phyloP scores from a whole-genome alignment of 768 basidiomycete genomes.

The Serendipita sp. region DNA sequence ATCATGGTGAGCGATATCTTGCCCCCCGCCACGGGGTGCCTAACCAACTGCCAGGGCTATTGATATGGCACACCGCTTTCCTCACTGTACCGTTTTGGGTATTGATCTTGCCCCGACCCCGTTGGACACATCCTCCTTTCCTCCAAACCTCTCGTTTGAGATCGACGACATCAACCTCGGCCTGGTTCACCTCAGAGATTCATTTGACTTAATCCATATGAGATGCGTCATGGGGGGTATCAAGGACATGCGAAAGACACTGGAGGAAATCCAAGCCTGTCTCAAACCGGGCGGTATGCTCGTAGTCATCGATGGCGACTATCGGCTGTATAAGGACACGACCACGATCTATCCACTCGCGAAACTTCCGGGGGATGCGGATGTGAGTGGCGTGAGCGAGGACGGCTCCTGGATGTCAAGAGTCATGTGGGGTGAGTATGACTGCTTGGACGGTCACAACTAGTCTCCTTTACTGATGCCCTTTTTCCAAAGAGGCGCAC shows the following conservation, averaged over 20 bases:
- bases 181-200: neutral
- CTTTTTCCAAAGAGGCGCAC: neutral
- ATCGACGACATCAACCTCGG: slow-evolving; percentile 4
- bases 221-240: neutral
- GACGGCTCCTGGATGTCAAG: neutral
- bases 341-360: neutral
- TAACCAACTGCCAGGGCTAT: neutral
- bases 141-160: slow-evolving; percentile 3
- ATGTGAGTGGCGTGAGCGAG: neutral
- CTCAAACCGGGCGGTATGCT: neutral
- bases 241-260: neutral
- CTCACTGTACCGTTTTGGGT: neutral
- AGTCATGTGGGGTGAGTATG: neutral
- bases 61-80: neutral
- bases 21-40: neutral
- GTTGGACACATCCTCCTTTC: neutral
- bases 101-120: neutral
- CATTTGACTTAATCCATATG: slow-evolving; percentile 3
- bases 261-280: neutral
- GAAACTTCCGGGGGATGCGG: neutral
- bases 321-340: neutral
- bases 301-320: neutral
- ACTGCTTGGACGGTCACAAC: neutral
- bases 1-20: neutral
- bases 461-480: neutral